Conservation (phyloP, 2,329 filamentous ascomycete species). For the Phialophora chinensis region DNA sequence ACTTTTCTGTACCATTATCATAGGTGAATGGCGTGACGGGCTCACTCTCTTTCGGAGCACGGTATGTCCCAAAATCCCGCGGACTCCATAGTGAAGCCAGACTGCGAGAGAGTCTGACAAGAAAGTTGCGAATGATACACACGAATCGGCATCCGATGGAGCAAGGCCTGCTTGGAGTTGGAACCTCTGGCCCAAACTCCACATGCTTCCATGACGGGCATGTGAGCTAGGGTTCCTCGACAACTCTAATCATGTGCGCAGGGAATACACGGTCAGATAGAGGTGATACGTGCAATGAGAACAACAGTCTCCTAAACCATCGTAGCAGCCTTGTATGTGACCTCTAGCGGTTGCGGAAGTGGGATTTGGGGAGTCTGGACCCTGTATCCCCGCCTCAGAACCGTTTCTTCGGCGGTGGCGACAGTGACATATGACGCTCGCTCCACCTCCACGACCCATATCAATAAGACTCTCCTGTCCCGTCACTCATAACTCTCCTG, state of each 20-base stretch:
- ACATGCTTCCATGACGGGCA: neutral
- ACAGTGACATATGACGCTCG: neutral
- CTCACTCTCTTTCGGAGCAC: neutral
- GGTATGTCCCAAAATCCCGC: neutral
- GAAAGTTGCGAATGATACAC: neutral
- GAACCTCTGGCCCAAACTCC: neutral
- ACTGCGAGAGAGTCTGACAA: neutral
- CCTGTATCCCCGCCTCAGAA: no score
- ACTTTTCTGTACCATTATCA: constrained; percentile 3
- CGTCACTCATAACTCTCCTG: neutral
- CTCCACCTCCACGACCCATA: neutral
- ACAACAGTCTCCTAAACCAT: neutral
- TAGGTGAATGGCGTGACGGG: neutral
- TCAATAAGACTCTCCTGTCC: neutral
- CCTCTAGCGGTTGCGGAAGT: neutral
- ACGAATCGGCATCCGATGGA: neutral
- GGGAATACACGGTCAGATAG: neutral
- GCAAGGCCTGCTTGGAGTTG: neutral
- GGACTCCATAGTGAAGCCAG: neutral
- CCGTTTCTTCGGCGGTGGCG: neutral
- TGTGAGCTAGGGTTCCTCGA: neutral
- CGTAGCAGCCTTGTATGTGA: neutral
- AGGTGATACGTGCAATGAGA: neutral
- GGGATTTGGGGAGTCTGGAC: neutral
- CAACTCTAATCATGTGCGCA: neutral